Evolutionary conservation across 495 filamentous ascomycete species (phyloP), one percentile per base, ranked within the genome.

Genomic region (Venustampulla echinocandica): DNA sequence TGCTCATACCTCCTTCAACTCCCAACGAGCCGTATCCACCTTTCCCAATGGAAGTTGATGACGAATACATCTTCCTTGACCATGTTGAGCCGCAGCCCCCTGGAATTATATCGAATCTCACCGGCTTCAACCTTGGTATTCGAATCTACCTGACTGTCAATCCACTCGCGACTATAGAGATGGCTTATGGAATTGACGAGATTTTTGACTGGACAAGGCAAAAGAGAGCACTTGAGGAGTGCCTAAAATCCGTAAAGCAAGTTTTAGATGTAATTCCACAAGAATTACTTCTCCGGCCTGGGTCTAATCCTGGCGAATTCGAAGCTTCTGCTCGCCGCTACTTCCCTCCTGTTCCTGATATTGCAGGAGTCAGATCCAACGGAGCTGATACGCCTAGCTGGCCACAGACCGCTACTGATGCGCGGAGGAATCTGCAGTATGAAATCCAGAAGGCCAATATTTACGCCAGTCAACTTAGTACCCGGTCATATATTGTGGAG

Each of bases 361-460:
- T 35, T 20, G 34, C 55, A 7, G 46, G 52, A 18, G 15, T 42
- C 9, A 23, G 44, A 34, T 20, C 22, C 9, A 39, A 49, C 27
- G 49, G 44, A 4, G 33, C 21, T 17, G 50, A 50, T n/a, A 38
- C 13, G 14, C 14, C 13, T 3, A 37, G 32, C 13, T 33, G 28
- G 44, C 19, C 34, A 10, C 17, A 21, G 5, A 32, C 19, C 10
- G 19, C 32, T 42, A 4, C 22, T 4, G 53, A 56, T n/a, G 23
- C 25, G 13, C 36, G 45, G 13, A 46, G 50, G 42, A 18, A 27
- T 6, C 10, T 88, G 1, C 85, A 90, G 47, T 83, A 75, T 41
- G 85, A 92, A 55, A 89, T 93, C 18, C 86, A 93, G 57, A 93
- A 89, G 56, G 82, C 84, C 15, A 90, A 93, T 54, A 83, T 95